These are phyloP conservation scores for Lodderomyces pseudojiufengensis DNA, from an alignment of 1,139 yeast genomes.

Conservation along the genomic window DNA sequence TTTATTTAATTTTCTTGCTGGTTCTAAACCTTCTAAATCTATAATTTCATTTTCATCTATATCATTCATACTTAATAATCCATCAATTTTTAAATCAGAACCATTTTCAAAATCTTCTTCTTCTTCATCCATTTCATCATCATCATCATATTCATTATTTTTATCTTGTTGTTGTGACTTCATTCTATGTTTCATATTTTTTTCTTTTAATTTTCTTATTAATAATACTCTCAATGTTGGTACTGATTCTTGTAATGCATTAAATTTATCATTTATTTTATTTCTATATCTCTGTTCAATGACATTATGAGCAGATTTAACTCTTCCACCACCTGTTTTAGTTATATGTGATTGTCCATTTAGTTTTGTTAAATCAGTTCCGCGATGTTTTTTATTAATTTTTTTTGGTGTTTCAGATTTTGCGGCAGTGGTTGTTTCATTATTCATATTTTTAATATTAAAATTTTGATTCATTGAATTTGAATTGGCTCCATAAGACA, in stretches of 20 bases:
- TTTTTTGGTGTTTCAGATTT: too few relatives aligned
- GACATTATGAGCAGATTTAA: constrained; percentile 40
- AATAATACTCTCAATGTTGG: constrained; percentile 38
- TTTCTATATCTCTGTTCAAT: constrained; percentile 46
- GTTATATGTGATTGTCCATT: neutral
- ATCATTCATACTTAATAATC: constrained; percentile 1
- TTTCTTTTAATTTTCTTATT: constrained; percentile 18
- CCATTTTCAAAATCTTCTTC: constrained; percentile 11
- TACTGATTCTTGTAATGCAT: constrained; percentile 38
- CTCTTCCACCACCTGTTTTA: constrained; percentile 14
- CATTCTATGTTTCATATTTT: constrained; percentile 14
- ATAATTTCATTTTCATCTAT: constrained; percentile 12
- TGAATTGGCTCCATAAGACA: too few relatives aligned
- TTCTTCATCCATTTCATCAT: constrained; percentile 16
- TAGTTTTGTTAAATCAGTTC: too few relatives aligned
- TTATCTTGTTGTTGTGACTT: constrained; percentile 11
- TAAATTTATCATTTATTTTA: constrained; percentile 44
- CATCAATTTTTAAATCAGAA: neutral
- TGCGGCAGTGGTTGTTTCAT: too few relatives aligned
- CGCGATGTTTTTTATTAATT: too few relatives aligned
- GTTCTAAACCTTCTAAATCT: constrained; percentile 43
- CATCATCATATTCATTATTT: constrained; percentile 16
- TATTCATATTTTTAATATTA: too few relatives aligned
- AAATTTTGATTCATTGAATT: too few relatives aligned
- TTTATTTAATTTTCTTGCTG: constrained; percentile 43